Base-by-base conservation (phyloP, 2,329 filamentous ascomycete species). In the Graphiopsis chlorocephala region DNA sequence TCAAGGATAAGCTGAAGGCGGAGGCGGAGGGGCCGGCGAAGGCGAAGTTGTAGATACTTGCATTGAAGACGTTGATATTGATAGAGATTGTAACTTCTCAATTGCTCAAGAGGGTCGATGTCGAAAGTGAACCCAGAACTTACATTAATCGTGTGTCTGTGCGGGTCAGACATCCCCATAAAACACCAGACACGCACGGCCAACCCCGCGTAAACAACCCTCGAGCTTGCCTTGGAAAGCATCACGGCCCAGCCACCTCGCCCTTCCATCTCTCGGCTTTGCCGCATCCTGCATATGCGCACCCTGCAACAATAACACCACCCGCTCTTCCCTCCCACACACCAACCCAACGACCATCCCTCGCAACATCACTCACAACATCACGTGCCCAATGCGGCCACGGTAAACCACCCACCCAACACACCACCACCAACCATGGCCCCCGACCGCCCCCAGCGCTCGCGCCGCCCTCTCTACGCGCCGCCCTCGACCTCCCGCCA, bases 381-480 rank as follows among this genome's bases (percentile, higher is more conserved):
- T 50, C 23, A 45, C 33, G 60, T 45, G 60, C 42, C 55, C 48
- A 45, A 62, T 62, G 60, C 23, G 60, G 60, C 33, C 60, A 38
- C 60, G 14, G 33, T 62, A 23, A 62, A 62, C 38, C 38, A 45
- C 20, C 38, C 38, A 45, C 38, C 38, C 38, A 45, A 38, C n/a
- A 45, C 38, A 45, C 38, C 35, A 20, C 38, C 38, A 45, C 38
- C 38, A 45, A 6, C 5, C 55, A 76, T 76, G 74, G 73, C 75
- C 63, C 75, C 88, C 84, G 86, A 90, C 81, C 82, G 82, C 73
- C 81, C 69, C 62, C 68, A 68, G 47, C 76, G 76, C 68, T 76
- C 84, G 73, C 86, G 86, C 72, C 82, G 84, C 76, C 84, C 81
- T 20, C 67, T 72, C 52, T 74, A 75, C 67, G 68, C 70, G 23